A percentile compares a stretch with the other conserved stretches of the same genome.
phyloP scores from a whole-genome alignment of 495 filamentous ascomycete species.

The Trichocladium antarcticum region DNA sequence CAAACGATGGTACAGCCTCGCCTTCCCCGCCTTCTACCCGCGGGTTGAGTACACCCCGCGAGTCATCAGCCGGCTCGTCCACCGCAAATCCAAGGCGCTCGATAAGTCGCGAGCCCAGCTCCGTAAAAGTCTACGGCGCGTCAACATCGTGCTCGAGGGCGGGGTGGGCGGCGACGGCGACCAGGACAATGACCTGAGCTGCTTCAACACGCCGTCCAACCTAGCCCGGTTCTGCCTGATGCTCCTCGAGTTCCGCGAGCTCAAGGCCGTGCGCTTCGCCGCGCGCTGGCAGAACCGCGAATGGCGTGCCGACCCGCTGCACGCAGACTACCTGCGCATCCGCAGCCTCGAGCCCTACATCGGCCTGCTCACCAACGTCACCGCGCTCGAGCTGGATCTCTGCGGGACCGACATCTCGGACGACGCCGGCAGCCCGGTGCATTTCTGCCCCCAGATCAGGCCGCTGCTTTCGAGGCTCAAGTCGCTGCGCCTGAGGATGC shows the following conservation, averaged over 20 bases:
- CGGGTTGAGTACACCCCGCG: slow-evolving; percentile 15
- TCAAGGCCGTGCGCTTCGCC: slow-evolving; percentile 6
- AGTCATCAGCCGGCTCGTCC: slow-evolving; percentile 17
- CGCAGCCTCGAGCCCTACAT: slow-evolving; percentile 9
- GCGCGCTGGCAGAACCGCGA: slow-evolving; percentile 6
- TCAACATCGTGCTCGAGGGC: slow-evolving; percentile 14
- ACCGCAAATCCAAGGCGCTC: slow-evolving; percentile 7
- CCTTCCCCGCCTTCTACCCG: slow-evolving; percentile 11
- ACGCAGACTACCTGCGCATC: slow-evolving; percentile 3
- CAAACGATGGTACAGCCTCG: slow-evolving; percentile 17
- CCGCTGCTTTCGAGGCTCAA: slow-evolving; percentile 7
- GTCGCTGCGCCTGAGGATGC: slow-evolving; percentile 2
- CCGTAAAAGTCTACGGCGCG: slow-evolving; percentile 3
- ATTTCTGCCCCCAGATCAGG: slow-evolving; percentile 11
- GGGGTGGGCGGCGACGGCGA: neutral
- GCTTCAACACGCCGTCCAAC: slow-evolving; percentile 10
- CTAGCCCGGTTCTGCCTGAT: slow-evolving; percentile 6
- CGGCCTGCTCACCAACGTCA: slow-evolving; percentile 10
- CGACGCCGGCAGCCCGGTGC: neutral
- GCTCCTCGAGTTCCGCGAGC: slow-evolving; percentile 10
- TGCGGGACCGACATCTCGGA: slow-evolving; percentile 5
- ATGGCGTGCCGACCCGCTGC: slow-evolving; percentile 12
- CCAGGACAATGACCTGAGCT: neutral
- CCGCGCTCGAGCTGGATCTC: slow-evolving; percentile 14
- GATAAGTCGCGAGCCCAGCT: slow-evolving; percentile 7